Base-by-base conservation (phyloP, 495 filamentous ascomycete species). In the Penicillium mononematosum region DNA sequence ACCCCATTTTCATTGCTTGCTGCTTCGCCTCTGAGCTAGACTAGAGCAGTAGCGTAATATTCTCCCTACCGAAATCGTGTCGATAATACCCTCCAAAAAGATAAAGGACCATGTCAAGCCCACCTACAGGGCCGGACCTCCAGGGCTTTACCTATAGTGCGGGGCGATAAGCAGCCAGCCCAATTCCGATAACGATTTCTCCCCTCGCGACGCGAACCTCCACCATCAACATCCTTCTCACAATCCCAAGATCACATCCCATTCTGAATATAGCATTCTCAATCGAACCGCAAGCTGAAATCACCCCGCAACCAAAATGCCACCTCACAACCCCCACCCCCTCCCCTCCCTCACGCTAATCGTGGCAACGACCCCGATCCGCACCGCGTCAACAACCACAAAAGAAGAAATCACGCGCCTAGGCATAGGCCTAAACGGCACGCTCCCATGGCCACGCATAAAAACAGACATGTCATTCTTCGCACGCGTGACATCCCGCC, bases 381-480 rank as follows among this genome's bases (percentile, higher is more conserved):
- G 60, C 64, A 44, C 58, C 64, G 54, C 63, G 58, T 58, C 65
- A 29, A 24, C 47, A 38, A 55, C 58, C 11, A 61, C 46, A 75
- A 76, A 70, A 67, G 72, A 70, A 74, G 44, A 53, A 43, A 41
- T 50, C 12, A 82, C 81, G 39, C 78, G 78, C 59, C 89, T 96
- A 74, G 94, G 93, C 64, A 98, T 98, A 70, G 94, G 94, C 55
- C 80, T 81, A 55, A 80, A 81, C 49, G 90, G 90, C 55, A 81
- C 80, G 14, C 83, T 98, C 27, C 94, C 94, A 31, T 98, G 94
- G 94, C 91, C 87, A 0, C 83, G 84, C 24, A 83, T 98, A 14
- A 90, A 87, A 70, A 76, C 84, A 38, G 94, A 98, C 74, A 95
- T 98, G 90, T 83, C 81, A 38, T 96, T 96, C 75, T 98, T 98